Evolutionary conservation across 805 yeast species (phyloP), one percentile per base, ranked within the genome.

Genomic region (Sugiyamaella qingdaonensis): DNA sequence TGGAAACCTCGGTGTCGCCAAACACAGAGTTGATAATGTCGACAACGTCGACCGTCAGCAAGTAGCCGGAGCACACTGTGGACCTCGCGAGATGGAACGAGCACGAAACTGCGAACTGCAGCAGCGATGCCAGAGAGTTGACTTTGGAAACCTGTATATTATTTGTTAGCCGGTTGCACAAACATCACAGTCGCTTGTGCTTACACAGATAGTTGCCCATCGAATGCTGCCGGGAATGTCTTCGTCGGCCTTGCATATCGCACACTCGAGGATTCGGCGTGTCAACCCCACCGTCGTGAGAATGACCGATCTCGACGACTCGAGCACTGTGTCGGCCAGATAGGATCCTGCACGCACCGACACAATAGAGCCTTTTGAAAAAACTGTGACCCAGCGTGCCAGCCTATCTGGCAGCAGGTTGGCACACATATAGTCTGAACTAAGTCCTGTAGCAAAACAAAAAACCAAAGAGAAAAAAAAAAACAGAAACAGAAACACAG

Each of bases 1-100:
- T 46, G 4, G 65, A 60, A 8, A 67, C 57, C 46, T 67, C 69
- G n/a, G 69, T 66, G 31, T 66, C 61, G 29, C 70, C 70, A 49
- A 67, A 65, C 8, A 66, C 55, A 24, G 63, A 56, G 46, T 67
- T 64, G 18, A 66, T 29, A 48, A 67, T 52, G 48, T 67, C 67
- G 24, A 67, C 59, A 10, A 59, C 55, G 51, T 67, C 70, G 46
- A 62, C 65, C n/a, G 66, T 59, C 11, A 64, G 46, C 14, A 53
- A 56, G 31, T 58, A 54, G 27, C 54, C 51, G 0, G 65, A 60
- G 14, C 60, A 44, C 19, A 66, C 54, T 8, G 62, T 49, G 4
- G 68, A 56, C 13, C 57, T 48, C 5, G 62, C 63, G 27, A 64
- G 43, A 42, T 67, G 68, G 51, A 67, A 66, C 27, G 62, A 51